phyloP scores from a whole-genome alignment of 208 protist species.

The Tetramitus jugosus region DNA sequence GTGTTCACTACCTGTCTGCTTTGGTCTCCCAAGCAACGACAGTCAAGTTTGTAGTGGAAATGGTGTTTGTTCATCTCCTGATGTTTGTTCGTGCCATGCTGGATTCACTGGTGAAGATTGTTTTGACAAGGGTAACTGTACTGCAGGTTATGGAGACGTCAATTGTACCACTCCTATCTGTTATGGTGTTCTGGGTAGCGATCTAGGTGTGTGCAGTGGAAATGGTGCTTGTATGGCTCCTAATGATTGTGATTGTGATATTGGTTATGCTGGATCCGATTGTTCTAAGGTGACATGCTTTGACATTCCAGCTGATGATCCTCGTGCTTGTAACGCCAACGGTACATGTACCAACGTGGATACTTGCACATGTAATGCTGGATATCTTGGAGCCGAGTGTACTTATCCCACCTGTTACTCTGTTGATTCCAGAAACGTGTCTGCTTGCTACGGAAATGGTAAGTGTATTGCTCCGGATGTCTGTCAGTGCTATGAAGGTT shows the following conservation, averaged over 20 bases:
- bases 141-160: not conserved
- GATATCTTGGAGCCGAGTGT: not conserved
- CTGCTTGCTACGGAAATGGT: not conserved
- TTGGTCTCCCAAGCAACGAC: not conserved
- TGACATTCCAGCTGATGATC: not conserved
- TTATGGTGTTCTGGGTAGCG: not conserved
- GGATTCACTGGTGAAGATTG: not conserved
- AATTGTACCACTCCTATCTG: not conserved
- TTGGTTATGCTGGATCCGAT: not conserved
- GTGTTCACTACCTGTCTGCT: not conserved
- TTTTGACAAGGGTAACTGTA: too few relatives aligned
- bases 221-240: not conserved
- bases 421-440: not conserved
- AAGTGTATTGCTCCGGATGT: too few relatives aligned
- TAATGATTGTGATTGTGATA: not conserved
- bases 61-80: not conserved
- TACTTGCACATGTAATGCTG: not conserved
- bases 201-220: not conserved
- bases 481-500: not conserved
- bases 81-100: not conserved
- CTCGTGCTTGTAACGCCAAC: not conserved
- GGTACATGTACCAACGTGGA: not conserved
- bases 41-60: not conserved
- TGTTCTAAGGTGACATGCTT: not conserved
- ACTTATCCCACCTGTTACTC: not conserved